phyloP scores from a whole-genome alignment of 768 basidiomycete species.

The Dioszegia aurantiaca region DNA sequence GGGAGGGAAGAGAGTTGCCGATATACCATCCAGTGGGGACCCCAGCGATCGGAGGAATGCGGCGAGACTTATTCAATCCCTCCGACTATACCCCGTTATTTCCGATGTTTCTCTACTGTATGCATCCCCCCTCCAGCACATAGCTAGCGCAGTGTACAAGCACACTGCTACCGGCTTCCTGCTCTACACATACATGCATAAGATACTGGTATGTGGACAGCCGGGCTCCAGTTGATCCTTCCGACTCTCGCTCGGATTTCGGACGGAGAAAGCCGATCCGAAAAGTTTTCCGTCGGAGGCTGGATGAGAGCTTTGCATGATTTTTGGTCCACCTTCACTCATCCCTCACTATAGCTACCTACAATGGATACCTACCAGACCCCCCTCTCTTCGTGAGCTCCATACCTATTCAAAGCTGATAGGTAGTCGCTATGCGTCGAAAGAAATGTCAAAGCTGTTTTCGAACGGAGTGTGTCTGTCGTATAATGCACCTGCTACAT shows the following conservation, averaged over 20 bases:
- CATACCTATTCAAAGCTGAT: neutral
- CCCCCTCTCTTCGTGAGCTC: conserved; percentile 51
- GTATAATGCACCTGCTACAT: conserved; percentile 1
- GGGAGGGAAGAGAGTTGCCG: no score
- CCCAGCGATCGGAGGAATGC: neutral
- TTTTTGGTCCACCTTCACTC: neutral
- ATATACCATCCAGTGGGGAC: no score
- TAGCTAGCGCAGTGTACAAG: no score
- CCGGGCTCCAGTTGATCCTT: no score
- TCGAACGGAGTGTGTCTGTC: conserved; percentile 68
- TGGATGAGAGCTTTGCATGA: neutral
- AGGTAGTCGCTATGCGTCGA: conserved; percentile 92
- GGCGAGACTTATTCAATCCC: conserved; percentile 1
- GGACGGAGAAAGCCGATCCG: neutral
- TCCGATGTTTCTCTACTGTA: no score
- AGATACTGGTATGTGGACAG: no score
- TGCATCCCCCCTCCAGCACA: no score
- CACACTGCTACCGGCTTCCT: no score
- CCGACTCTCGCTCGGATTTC: neutral
- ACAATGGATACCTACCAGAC: conserved; percentile 54
- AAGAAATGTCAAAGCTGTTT: conserved; percentile 96
- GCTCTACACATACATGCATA: no score
- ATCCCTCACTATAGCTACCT: neutral
- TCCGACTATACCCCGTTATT: neutral
- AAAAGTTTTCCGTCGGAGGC: no score